phyloP scores from a whole-genome alignment of 495 filamentous ascomycete genomes.

The Neurospora tetrasperma region DNA sequence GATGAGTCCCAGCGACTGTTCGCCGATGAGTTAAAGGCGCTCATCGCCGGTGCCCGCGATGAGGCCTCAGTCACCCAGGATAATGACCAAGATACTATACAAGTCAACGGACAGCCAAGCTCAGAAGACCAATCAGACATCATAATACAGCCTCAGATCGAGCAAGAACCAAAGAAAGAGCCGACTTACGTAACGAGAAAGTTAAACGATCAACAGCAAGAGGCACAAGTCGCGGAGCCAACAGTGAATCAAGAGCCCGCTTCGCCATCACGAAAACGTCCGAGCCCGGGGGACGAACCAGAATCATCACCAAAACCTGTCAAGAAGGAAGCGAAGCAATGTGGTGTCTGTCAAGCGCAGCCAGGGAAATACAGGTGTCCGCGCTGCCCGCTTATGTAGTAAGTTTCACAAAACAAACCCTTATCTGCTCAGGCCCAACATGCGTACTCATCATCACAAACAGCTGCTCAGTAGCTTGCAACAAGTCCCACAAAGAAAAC shows the following conservation, averaged over 20 bases:
- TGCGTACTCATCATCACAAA: background rate
- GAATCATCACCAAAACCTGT: slow-evolving; percentile 4
- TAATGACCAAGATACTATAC: background rate
- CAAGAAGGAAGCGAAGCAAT: slow-evolving; percentile 22
- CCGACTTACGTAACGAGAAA: background rate
- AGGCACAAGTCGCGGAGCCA: background rate
- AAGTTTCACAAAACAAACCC: slow-evolving; percentile 13
- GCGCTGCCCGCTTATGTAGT: slow-evolving; percentile 53
- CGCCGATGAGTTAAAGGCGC: background rate
- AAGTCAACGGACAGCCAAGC: background rate
- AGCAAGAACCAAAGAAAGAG: background rate
- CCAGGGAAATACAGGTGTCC: slow-evolving; percentile 57
- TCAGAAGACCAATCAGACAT: background rate
- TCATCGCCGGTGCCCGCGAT: background rate
- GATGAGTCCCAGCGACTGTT: background rate
- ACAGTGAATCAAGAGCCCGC: slow-evolving; percentile 1
- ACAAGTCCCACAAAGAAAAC: slow-evolving; percentile 48
- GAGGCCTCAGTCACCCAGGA: background rate
- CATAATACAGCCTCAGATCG: background rate
- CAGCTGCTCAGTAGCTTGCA: slow-evolving; percentile 64
- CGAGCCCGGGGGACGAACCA: background rate
- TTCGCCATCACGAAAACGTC: slow-evolving; percentile 3
- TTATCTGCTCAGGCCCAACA: background rate
- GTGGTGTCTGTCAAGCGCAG: slow-evolving; percentile 49
- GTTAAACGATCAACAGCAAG: background rate